phyloP scores from a whole-genome alignment of 495 filamentous ascomycete genomes.

The Hypoxylon lenormandii region DNA sequence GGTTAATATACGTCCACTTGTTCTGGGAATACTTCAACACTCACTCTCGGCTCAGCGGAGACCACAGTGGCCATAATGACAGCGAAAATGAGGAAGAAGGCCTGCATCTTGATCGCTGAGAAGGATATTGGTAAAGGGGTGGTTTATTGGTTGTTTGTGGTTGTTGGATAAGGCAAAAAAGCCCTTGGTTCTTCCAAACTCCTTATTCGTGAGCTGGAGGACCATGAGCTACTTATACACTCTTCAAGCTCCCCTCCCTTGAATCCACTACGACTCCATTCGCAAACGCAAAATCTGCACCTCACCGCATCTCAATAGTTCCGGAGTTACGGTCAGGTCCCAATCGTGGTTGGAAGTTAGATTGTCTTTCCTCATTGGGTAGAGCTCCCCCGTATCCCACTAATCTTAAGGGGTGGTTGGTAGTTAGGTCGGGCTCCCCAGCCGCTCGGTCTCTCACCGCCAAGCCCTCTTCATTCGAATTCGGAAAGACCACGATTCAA shows the following conservation, averaged over 20 bases:
- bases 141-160: slow-evolving; percentile 29
- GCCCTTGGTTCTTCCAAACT: slow-evolving; percentile 30
- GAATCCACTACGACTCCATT: slow-evolving; percentile 17
- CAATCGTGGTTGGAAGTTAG: slow-evolving; percentile 30
- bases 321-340: slow-evolving; percentile 25
- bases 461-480: slow-evolving; percentile 27
- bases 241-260: slow-evolving; percentile 28
- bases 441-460: slow-evolving; percentile 38
- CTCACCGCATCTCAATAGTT: slow-evolving; percentile 18
- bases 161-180: slow-evolving; percentile 34
- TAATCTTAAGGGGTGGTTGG: slow-evolving; percentile 39
- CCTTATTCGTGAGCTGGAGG: slow-evolving; percentile 17
- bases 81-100: slow-evolving; percentile 39
- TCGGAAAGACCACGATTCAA: slow-evolving; percentile 33
- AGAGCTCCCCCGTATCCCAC: slow-evolving; percentile 3
- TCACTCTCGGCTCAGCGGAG: slow-evolving; percentile 36
- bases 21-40: background rate
- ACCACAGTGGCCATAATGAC: slow-evolving; percentile 39
- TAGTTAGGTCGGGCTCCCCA: slow-evolving; percentile 42
- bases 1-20: slow-evolving; percentile 12
- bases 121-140: background rate
- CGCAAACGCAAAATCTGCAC: slow-evolving; percentile 18
- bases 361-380: slow-evolving; percentile 33
- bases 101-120: slow-evolving; percentile 41
- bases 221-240: slow-evolving; percentile 36